Evolutionary conservation across 2,329 filamentous ascomycete genomes (phyloP), one percentile per base, ranked within the genome.

Genomic region (Exophiala calicioides): DNA sequence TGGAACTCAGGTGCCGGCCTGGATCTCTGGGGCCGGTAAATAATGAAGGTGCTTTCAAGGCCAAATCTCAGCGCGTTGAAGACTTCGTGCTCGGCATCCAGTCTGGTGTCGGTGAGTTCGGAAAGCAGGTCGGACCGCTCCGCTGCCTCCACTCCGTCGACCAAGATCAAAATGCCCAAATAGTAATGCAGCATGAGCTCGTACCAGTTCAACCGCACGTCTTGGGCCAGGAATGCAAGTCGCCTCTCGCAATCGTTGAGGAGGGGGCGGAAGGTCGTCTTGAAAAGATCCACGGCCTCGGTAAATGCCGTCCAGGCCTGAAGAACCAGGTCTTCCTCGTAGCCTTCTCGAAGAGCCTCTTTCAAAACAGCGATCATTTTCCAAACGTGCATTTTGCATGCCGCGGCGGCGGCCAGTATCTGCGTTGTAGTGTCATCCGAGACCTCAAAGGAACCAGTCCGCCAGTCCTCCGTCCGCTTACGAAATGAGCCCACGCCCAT

Each of bases 181-280:
- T 61, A 47, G 29, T 62, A 60, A 27, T 64, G 62, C 19, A 64
- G 43, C 58, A 60, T 58, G 1, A 64, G 50, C 35, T 60, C 57
- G 31, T 62, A 63, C 63, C 63, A 65, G n/a, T 61, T 62, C 29
- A 65, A 44, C 41, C 58, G 60, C n/a, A 59, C 62, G 13, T 59
- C 48, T 27, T 64, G 58, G 2, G 52, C 55, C 12, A 65, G 53
- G 32, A 65, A 65, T 9, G 60, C 61, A 20, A 65, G 56, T 2
- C 62, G 58, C 24, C 58, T 41, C 36, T 63, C 52, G 44, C 62
- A 65, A 4, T 48, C 57, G 12, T 45, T 50, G 12, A 65, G 36
- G 7, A 62, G 53, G 9, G 55, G 58, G 12, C 54, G 55, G 37
- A 64, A 63, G 2, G 60, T 63, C 10, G 50, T 47, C 33, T 59